Evolutionary conservation across 2,329 filamentous ascomycete genomes (phyloP).

Genomic region (Spiromastix sp.): DNA sequence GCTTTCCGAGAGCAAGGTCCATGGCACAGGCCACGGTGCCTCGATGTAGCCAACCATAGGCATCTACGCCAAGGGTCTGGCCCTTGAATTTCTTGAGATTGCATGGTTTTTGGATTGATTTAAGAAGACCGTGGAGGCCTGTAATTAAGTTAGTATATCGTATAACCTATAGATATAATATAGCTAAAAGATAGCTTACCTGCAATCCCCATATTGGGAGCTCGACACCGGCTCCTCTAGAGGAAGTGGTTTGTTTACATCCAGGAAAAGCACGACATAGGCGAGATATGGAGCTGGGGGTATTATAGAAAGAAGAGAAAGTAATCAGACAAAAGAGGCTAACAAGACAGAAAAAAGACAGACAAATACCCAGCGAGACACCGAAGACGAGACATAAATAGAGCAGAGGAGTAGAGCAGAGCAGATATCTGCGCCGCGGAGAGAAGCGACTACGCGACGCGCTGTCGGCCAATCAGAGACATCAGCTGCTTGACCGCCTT

Average conservation of each 20-base stretch:
- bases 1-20: constrained; percentile 79
- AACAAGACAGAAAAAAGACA: too few relatives aligned
- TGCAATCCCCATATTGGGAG: constrained; percentile 33
- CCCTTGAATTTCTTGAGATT: constrained; percentile 80
- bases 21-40: constrained; percentile 83
- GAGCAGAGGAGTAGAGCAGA: too few relatives aligned
- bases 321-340: too few relatives aligned
- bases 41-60: constrained; percentile 95
- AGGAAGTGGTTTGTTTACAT: constrained; percentile 6
- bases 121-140: constrained; percentile 84
- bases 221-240: constrained; percentile 1
- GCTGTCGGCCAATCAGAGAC: too few relatives aligned
- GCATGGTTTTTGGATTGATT: constrained; percentile 86
- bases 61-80: constrained; percentile 87
- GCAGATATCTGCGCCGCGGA: too few relatives aligned
- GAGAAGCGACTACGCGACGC: too few relatives aligned
- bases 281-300: too few relatives aligned
- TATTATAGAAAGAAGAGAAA: too few relatives aligned
- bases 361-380: too few relatives aligned
- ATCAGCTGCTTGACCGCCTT: too few relatives aligned
- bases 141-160: too few relatives aligned
- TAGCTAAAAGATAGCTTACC: constrained; percentile 18
- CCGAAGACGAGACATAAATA: too few relatives aligned
- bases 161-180: constrained; percentile 5
- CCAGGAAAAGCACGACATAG: constrained; percentile 7